Base-by-base conservation (phyloP, 2,329 filamentous ascomycete species). In the Aspergillus melleus region DNA sequence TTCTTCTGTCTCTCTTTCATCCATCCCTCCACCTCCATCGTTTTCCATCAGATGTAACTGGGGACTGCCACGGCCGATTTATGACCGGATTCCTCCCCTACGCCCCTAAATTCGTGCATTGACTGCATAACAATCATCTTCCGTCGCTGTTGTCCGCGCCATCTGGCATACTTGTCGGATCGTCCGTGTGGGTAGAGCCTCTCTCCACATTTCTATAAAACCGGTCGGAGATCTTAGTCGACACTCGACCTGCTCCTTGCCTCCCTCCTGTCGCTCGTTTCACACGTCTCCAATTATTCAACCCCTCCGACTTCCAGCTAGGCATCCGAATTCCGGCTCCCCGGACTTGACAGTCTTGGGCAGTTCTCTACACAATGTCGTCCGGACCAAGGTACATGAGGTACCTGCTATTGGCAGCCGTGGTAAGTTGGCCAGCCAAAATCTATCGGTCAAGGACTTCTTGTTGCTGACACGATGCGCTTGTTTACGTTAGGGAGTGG, bases 401-500 rank as follows among this genome's bases (percentile, higher is more conserved):
- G 44, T 66, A 66, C 55, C 60, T 68, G 8, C 16, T 66, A 8
- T 60, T 66, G 20, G 64, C 65, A 19, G 52, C 53, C 49, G 42
- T 64, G 55, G 56, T 64, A 24, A n/a, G 54, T 57, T 49, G 16
- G 20, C 22, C 22, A 22, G 3, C 2, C 22, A 2, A 3, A 22
- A 47, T 19, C 22, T 14, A 20, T 36, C 22, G 3, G 3, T 22
- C 22, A 22, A 22, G 3, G 22, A 2, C 22, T 22, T 24, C 26
- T 4, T 53, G 26, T 19, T 24, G 20, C n/a, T 39, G 4, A 30
- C 53, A n/a, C 19, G 3, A 20, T 44, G 16, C 19, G 11, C 11
- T 36, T 24, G 16, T 42, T 2, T 19, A n/a, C n/a, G 26, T 14
- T 61, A 86, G 83, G 80, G 86, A 59, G 77, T 96, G 64, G 82